Percentiles rank a stretch among this genome's conserved stretches.
Conservation (phyloP, 805 yeast genomes). For the Starmerella apis region DNA sequence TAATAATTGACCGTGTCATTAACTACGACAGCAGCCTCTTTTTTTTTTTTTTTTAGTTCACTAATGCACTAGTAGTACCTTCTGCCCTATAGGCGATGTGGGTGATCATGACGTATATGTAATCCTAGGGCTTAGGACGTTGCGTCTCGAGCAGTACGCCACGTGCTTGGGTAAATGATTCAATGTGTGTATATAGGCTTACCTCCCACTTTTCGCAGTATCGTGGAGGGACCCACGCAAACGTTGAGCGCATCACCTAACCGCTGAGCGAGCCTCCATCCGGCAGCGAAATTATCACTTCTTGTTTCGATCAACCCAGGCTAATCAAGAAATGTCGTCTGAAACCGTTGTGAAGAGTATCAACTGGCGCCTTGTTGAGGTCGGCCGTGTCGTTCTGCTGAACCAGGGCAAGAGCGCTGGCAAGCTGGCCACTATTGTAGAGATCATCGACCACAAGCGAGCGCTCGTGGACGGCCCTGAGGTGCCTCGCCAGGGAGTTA, state of each 20-base stretch:
- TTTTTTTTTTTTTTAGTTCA: too few species aligned
- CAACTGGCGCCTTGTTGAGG: constrained; percentile 99
- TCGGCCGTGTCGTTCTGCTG: constrained; percentile 96
- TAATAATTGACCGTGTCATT: too few species aligned
- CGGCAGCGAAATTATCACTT: constrained; percentile 8
- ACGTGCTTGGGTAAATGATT: neutral
- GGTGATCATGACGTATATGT: neutral
- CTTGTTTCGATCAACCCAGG: constrained; percentile 7
- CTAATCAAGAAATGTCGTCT: constrained; percentile 45
- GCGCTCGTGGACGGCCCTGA: constrained; percentile 96
- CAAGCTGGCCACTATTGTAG: constrained; percentile 93
- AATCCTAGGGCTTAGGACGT: constrained; percentile 4
- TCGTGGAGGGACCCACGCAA: constrained; percentile 6
- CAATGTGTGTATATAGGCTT: neutral
- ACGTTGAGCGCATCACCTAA: constrained; percentile 6
- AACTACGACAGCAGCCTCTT: too few species aligned
- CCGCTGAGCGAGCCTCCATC: constrained; percentile 2
- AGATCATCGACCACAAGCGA: constrained; percentile 98
- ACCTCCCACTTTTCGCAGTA: neutral
- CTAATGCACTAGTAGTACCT: too few species aligned
- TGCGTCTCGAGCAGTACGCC: neutral
- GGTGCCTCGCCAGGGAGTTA: constrained; percentile 84
- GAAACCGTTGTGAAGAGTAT: constrained; percentile 81
- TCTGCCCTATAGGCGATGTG: too few species aligned
- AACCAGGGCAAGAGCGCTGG: constrained; percentile 62